Base-by-base conservation (phyloP, 305 asterid genomes). In the Ruellia speciosa region DNA sequence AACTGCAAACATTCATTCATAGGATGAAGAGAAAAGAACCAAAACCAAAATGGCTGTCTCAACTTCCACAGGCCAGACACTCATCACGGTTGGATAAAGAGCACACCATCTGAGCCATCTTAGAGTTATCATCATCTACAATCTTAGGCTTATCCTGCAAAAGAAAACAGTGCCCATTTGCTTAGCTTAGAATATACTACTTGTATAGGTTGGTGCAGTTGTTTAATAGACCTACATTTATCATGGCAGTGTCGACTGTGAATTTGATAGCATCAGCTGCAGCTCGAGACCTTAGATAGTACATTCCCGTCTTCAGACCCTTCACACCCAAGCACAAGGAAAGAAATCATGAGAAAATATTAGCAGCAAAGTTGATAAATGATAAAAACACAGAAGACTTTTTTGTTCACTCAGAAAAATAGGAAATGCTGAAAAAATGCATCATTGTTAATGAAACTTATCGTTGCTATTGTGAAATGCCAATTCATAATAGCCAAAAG, bases 241-340 rank as follows among this genome's bases (percentile, higher is more conserved):
- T 56, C 81, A 78, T 74, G 16, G 78, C 18, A 14, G 95, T 80
- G 66, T 92, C 95, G 0, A 92, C 96, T 4, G 99, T 92, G 76
- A 86, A 88, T 72, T 92, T 84, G 76, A 88, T 88, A 16, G 99
- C 99, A 71, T 88, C 95, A 18, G 95, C 97, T 63, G 97, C 97
- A 49, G 99, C 95, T 8, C 94, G 95, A 11, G 99, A 74, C 59
- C 97, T 74, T 11, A 92, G 77, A 68, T 88, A 92, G 70, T 87
- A 90, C 98, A 90, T 85, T 63, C 96, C 96, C 0, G 98, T 88
- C 81, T 90, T 90, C 84, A 90, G 63, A 39, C 96, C 98, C 98
- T 47, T 14, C 52, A 47, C 2, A 6, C 15, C 15, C 49, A 43
- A 43, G 15, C 6, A 14, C 49, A 43, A 43, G 49, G 49, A 43